A percentile compares a stretch with the other conserved stretches of the same genome.
These are phyloP conservation scores for Madurella mycetomatis DNA, from an alignment of 2,329 filamentous ascomycete species.

Conservation along the genomic window DNA sequence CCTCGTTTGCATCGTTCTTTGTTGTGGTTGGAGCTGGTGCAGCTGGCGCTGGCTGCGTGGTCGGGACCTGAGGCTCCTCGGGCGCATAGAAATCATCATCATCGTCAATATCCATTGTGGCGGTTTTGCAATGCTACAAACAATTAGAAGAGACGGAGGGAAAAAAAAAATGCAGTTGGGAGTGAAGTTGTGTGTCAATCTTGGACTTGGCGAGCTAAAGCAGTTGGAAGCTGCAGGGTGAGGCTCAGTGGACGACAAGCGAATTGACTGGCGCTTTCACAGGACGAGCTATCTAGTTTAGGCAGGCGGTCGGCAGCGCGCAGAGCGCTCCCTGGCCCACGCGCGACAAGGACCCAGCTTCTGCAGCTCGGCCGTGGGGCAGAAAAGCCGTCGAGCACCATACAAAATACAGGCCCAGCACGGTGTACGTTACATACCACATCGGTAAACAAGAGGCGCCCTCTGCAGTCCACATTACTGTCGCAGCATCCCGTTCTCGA, in stretches of 20 bases:
- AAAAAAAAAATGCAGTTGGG: too few relatives aligned
- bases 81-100: slow-evolving; percentile 64
- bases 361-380: slow-evolving; percentile 14
- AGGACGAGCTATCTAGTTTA: background rate
- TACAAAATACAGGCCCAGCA: slow-evolving; percentile 10
- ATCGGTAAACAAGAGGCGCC: background rate
- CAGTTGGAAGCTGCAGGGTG: slow-evolving; percentile 1
- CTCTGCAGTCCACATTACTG: slow-evolving; percentile 14
- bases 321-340: slow-evolving; percentile 6
- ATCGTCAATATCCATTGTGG: slow-evolving; percentile 61
- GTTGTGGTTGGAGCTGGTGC: slow-evolving; percentile 26
- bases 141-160: background rate
- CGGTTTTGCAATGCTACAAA: background rate
- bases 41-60: slow-evolving; percentile 26
- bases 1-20: slow-evolving; percentile 41
- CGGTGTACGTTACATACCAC: background rate
- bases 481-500: background rate
- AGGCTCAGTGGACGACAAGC: too few relatives aligned
- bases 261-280: background rate
- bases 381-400: slow-evolving; percentile 12
- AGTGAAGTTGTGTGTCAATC: too few relatives aligned
- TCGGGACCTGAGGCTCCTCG: slow-evolving; percentile 46
- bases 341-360: slow-evolving; percentile 13
- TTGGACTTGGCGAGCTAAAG: background rate
- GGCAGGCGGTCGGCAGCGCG: slow-evolving; percentile 23